Base-by-base conservation (phyloP, 2,329 filamentous ascomycete species). In the Cryphonectria radicalis region DNA sequence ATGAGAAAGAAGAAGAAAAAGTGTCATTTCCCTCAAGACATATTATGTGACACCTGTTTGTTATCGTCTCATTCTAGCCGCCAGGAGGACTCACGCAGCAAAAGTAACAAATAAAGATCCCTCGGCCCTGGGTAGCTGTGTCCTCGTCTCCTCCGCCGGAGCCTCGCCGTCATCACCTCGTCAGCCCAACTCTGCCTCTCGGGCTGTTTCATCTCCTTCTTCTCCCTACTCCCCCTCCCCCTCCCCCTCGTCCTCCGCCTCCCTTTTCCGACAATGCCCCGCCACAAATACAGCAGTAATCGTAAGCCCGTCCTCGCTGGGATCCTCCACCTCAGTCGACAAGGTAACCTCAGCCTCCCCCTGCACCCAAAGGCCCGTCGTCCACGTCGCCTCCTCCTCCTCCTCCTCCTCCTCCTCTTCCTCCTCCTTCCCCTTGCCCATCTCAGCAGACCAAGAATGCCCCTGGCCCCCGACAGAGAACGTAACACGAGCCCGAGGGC, bases 221-320 rank as follows among this genome's bases (percentile, higher is more conserved):
- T 37, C 63, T 53, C 4, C 37, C 8, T 13, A 32, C 37, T 11
- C 11, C 37, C 1, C 13, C 28, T 32, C n/a, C 28, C 17, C n/a
- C 63, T 10, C 40, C 46, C 5, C 8, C 11, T n/a, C 2, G n/a
- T n/a, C 32, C 4, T 37, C 32, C 11, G 1, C 25, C 14, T 35
- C 28, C 7, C 35, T 32, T 22, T 19, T 46, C 53, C 3, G 71
- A 55, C 73, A 74, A 22, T 70, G 66, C 1, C 72, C 74, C 37
- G 73, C 66, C 22, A 70, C 71, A 50, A 75, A 72, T 0, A 75
- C 62, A 22, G 73, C 74, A 13, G 69, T 67, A 28, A 74, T 66
- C 4, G 50, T 55, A 14, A 57, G 63, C 59, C 50, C 40, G 43
- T 73, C 69, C 4, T 32, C 64, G 35, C 68, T 62, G 14, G 43